Conservation (phyloP, 805 yeast genomes). For the Myxozyma kluyveri region DNA sequence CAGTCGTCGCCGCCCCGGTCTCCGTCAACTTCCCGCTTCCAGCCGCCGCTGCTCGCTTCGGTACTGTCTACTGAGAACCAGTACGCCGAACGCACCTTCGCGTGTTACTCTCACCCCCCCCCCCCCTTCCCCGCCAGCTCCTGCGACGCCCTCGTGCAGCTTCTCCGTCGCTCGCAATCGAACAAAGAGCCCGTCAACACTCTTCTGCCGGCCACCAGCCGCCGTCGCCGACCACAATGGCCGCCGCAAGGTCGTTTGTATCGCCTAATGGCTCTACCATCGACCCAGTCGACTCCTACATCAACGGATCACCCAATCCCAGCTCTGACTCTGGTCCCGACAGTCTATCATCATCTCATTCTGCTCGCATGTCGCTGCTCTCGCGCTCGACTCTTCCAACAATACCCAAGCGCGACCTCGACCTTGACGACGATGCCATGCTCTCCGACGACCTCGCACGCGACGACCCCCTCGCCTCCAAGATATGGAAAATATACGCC, state of each 20-base stretch:
- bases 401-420: neutral
- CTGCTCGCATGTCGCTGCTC: conserved; percentile 21
- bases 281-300: conserved; percentile 13
- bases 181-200: too few species aligned
- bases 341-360: conserved; percentile 17
- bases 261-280: conserved; percentile 4
- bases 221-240: too few species aligned
- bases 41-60: too few species aligned
- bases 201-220: neutral
- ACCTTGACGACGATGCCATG: neutral
- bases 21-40: too few species aligned
- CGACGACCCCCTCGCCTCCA: conserved; percentile 24
- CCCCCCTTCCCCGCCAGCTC: neutral
- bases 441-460: conserved; percentile 1
- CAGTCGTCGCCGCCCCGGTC: too few species aligned
- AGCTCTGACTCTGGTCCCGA: conserved; percentile 17
- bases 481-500: conserved; percentile 72
- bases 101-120: neutral
- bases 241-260: too few species aligned
- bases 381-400: conserved; percentile 10
- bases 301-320: conserved; percentile 12
- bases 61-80: too few species aligned
- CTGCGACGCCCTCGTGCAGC: neutral
- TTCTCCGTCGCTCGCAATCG: conserved; percentile 7
- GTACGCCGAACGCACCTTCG: neutral